Conservation (phyloP, 2,329 filamentous ascomycete species). For the Trichoderma koningiopsis region DNA sequence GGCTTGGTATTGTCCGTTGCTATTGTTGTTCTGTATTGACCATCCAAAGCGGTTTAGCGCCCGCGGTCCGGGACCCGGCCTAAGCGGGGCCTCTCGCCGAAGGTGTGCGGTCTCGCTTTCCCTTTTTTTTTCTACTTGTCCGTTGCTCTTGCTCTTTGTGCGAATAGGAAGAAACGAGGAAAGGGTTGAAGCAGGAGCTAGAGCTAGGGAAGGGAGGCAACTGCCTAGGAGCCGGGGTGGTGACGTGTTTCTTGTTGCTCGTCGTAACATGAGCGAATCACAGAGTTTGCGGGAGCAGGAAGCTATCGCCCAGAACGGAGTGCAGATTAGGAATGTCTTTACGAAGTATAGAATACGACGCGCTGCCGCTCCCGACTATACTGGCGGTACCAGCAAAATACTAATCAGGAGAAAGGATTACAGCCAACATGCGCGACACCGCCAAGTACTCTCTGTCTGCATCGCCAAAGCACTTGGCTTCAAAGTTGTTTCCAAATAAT, state of each 20-base stretch:
- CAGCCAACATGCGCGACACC: neutral
- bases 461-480: neutral
- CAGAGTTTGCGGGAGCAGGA: neutral
- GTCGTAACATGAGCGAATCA: neutral
- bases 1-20: constrained; percentile 39
- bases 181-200: too few species aligned
- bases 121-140: neutral
- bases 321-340: neutral
- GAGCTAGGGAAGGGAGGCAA: neutral
- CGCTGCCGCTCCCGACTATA: neutral
- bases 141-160: neutral
- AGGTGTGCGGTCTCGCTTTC: neutral
- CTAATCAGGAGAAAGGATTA: neutral
- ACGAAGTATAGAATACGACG: neutral
- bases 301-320: neutral
- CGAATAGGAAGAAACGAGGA: neutral
- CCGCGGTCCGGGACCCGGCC: constrained; percentile 31
- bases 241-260: neutral
- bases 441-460: neutral
- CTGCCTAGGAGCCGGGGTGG: neutral
- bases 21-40: constrained; percentile 41
- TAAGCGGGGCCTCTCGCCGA: constrained; percentile 25
- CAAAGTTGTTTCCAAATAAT: neutral
- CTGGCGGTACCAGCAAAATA: neutral
- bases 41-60: constrained; percentile 35